Conservation (phyloP, 805 yeast genomes). For the Candida insectalens region DNA sequence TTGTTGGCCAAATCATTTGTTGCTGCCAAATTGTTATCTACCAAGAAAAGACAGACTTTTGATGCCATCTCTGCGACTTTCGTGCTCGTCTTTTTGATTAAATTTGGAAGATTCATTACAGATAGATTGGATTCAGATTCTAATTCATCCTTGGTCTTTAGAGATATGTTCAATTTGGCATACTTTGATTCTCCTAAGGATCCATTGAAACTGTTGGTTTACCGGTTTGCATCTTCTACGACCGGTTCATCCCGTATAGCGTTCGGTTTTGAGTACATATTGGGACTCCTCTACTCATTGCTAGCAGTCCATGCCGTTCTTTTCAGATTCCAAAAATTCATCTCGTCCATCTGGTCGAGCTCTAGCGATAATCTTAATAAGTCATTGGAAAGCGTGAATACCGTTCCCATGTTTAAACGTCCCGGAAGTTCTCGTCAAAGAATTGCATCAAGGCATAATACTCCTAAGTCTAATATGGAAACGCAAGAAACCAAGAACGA, state of each 20-base stretch:
- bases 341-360: no score
- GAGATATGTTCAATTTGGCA: background rate
- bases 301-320: conserved; percentile 22
- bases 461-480: no score
- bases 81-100: conserved; percentile 10
- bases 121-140: conserved; percentile 4
- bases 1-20: conserved; percentile 24
- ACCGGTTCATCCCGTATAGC: conserved; percentile 8
- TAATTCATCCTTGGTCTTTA: no score
- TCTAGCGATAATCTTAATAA: no score
- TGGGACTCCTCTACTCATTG: conserved; percentile 19
- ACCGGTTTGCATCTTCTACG: conserved; percentile 11
- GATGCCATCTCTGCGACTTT: conserved; percentile 21
- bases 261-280: conserved; percentile 18
- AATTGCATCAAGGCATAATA: no score
- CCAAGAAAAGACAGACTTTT: conserved; percentile 15
- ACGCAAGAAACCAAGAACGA: background rate
- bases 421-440: no score
- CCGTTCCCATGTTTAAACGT: background rate
- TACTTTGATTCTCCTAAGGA: conserved; percentile 11
- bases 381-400: no score
- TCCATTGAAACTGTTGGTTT: conserved; percentile 13
- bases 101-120: no score
- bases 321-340: conserved; percentile 10
- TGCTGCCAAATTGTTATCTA: conserved; percentile 25